Evolutionary conservation across 2,329 filamentous ascomycete species (phyloP).

Genomic region (Thielaviopsis ethacetica): DNA sequence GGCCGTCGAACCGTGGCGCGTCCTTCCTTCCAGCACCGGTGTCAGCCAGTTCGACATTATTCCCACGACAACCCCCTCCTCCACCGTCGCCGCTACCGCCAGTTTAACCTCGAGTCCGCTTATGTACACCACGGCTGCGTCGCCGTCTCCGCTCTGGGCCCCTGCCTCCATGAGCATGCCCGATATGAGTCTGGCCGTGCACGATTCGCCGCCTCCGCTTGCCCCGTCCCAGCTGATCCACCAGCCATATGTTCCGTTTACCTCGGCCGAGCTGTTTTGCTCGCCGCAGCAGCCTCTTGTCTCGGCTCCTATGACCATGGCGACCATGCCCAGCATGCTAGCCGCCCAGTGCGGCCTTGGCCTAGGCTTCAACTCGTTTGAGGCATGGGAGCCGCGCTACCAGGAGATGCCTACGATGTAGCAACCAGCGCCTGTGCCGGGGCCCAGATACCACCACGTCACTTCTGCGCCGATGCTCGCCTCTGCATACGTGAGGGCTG

Average conservation of each 20-base stretch:
- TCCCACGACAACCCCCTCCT: background rate
- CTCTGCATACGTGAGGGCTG: background rate
- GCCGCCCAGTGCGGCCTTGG: constrained; percentile 65
- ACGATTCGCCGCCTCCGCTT: constrained; percentile 48
- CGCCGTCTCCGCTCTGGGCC: constrained; percentile 8
- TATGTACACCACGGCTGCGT: constrained; percentile 3
- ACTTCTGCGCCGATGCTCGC: background rate
- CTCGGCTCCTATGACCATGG: constrained; percentile 55
- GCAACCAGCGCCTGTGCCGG: constrained; percentile 39
- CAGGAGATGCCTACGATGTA: constrained; percentile 78
- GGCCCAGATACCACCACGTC: constrained; percentile 13
- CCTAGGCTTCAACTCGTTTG: constrained; percentile 13
- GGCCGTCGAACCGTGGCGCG: constrained; percentile 73
- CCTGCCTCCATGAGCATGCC: constrained; percentile 45
- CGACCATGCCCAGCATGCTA: constrained; percentile 77
- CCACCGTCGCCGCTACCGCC: background rate
- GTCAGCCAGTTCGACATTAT: constrained; percentile 37
- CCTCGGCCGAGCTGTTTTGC: constrained; percentile 61
- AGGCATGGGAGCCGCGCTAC: constrained; percentile 60
- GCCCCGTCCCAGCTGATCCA: constrained; percentile 5
- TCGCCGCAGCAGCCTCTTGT: constrained; percentile 60
- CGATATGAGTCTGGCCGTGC: constrained; percentile 46
- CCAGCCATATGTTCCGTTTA: constrained; percentile 35
- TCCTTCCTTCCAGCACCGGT: constrained; percentile 77
- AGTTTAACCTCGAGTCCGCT: background rate